phyloP scores from a whole-genome alignment of 2,329 filamentous ascomycete genomes.

The Ophiocordyceps robertsii region DNA sequence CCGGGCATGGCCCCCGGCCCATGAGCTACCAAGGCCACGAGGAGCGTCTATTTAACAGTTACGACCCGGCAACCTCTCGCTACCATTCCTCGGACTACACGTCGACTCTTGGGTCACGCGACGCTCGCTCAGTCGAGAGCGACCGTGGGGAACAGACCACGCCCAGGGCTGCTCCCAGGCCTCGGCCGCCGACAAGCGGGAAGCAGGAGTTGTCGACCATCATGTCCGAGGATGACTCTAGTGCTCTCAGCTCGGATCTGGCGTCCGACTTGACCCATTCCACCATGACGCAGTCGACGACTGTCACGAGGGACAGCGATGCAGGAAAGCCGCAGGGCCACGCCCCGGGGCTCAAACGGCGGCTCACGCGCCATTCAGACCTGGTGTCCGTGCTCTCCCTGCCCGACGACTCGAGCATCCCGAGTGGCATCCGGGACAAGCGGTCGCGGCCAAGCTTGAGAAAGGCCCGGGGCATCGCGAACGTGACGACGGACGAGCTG shows the following conservation, averaged over 20 bases:
- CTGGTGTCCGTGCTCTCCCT: constrained; percentile 84
- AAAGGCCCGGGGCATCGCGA: constrained; percentile 52
- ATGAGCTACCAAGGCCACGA: constrained; percentile 35
- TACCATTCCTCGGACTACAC: constrained; percentile 4
- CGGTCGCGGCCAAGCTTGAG: constrained; percentile 68
- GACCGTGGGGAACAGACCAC: neutral
- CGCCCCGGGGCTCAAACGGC: constrained; percentile 49
- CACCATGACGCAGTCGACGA: constrained; percentile 39
- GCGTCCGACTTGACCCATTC: constrained; percentile 32
- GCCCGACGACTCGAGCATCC: constrained; percentile 40
- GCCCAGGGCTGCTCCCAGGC: constrained; percentile 18
- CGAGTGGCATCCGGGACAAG: constrained; percentile 52
- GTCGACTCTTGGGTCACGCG: constrained; percentile 1
- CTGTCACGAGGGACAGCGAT: constrained; percentile 31
- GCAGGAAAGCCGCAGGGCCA: constrained; percentile 26
- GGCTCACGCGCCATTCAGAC: constrained; percentile 84
- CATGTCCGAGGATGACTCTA: constrained; percentile 35
- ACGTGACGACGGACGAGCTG: constrained; percentile 60
- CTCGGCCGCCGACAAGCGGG: constrained; percentile 38
- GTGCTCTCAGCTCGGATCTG: constrained; percentile 33
- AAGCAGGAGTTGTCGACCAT: constrained; percentile 45
- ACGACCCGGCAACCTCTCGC: constrained; percentile 11
- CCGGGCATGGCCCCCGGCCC: constrained; percentile 28
- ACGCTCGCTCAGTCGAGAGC: neutral
- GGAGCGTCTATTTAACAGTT: constrained; percentile 18